Evolutionary conservation across 108 stramenopile genomes (phyloP).

Genomic region (Nitzschia putrida): DNA sequence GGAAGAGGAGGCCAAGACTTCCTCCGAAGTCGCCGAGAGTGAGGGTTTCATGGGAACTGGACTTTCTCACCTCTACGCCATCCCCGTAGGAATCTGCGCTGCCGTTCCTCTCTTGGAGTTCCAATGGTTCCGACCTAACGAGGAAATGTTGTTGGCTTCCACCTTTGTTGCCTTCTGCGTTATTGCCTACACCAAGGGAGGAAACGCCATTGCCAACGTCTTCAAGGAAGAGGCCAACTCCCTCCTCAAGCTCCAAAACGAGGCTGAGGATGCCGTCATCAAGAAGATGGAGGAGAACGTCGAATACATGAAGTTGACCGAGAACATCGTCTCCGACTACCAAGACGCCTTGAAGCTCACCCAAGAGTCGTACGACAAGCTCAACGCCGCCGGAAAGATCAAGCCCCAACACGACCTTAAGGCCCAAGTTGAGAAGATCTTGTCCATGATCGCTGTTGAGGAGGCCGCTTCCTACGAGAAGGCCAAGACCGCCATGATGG

Average conservation of each 20-base stretch:
- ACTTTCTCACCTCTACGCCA: constrained; percentile 71
- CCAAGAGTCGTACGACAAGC: constrained; percentile 69
- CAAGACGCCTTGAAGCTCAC: constrained; percentile 64
- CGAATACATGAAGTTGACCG: constrained; percentile 72
- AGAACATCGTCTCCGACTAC: constrained; percentile 72
- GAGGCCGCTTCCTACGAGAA: constrained; percentile 73
- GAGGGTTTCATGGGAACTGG: constrained; percentile 76
- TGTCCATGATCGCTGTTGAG: constrained; percentile 73
- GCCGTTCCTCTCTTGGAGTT: constrained; percentile 83
- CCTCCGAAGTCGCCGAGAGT: constrained; percentile 34
- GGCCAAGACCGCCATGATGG: constrained; percentile 79
- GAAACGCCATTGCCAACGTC: constrained; percentile 74
- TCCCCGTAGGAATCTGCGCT: constrained; percentile 76
- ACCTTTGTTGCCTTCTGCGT: constrained; percentile 84
- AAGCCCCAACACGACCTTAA: constrained; percentile 87
- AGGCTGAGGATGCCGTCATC: constrained; percentile 81
- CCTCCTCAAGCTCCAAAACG: constrained; percentile 77
- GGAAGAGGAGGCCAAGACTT: constrained; percentile 65
- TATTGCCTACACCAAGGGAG: constrained; percentile 83
- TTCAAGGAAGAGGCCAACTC: constrained; percentile 71
- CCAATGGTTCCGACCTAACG: constrained; percentile 82
- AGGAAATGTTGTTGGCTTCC: constrained; percentile 78
- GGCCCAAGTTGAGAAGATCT: constrained; percentile 74
- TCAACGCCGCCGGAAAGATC: constrained; percentile 82
- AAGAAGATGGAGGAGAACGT: constrained; percentile 68